Evolutionary conservation across 2,329 filamentous ascomycete species (phyloP).

Genomic region (Colletotrichum theobromicola): DNA sequence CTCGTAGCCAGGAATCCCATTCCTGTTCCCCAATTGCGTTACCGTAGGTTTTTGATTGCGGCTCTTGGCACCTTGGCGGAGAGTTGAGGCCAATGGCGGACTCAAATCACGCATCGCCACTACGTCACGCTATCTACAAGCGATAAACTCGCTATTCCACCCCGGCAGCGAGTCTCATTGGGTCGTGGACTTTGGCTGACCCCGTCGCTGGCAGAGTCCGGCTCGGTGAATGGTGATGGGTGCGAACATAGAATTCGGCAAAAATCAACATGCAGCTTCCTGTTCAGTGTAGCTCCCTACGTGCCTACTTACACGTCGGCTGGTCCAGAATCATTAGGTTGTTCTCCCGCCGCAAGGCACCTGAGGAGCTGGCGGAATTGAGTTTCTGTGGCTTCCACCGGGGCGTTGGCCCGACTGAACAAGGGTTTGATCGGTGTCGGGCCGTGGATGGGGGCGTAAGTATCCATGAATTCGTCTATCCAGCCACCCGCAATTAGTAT

Average conservation of each 20-base stretch:
- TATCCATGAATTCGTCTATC: too few species aligned
- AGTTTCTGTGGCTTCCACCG: neutral
- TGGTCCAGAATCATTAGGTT: neutral
- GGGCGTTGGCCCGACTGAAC: neutral
- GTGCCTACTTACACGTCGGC: neutral
- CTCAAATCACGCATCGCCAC: neutral
- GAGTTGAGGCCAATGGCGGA: neutral
- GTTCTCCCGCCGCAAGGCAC: neutral
- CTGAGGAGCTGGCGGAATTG: neutral
- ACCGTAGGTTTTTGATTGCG: neutral
- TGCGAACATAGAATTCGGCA: neutral
- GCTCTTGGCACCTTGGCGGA: constrained; percentile 14
- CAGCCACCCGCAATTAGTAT: too few species aligned
- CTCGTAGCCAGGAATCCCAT: neutral
- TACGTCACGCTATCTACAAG: neutral
- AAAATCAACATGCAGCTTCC: neutral
- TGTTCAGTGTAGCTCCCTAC: neutral
- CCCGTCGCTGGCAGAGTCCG: neutral
- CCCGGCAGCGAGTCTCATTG: neutral
- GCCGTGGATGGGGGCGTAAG: neutral
- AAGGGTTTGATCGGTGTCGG: neutral
- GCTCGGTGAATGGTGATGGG: neutral
- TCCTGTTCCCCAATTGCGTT: constrained; percentile 13
- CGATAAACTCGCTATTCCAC: neutral
- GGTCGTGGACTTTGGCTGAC: neutral